These are phyloP conservation scores for Calocera viscosa DNA, from an alignment of 768 basidiomycete genomes.

Conservation along the genomic window DNA sequence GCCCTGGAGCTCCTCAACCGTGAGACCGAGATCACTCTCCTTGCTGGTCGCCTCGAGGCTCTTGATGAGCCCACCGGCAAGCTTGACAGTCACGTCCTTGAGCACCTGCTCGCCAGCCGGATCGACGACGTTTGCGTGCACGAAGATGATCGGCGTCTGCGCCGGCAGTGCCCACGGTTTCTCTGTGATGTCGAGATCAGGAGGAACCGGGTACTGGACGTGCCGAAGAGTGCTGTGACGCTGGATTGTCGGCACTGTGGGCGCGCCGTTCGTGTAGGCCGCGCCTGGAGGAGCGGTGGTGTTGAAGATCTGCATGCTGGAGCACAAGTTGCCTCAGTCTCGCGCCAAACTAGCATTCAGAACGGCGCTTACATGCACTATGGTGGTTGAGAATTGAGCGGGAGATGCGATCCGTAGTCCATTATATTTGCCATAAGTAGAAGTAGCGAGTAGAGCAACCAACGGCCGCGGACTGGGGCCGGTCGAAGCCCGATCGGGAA, in stretches of 20 bases:
- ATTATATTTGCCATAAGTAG: background rate
- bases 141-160: slow-evolving; percentile 23
- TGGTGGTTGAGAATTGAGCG: background rate
- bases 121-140: slow-evolving; percentile 29
- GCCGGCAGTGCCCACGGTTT: slow-evolving; percentile 29
- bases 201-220: background rate
- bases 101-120: slow-evolving; percentile 23
- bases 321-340: background rate
- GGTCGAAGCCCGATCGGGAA: slow-evolving; percentile 6
- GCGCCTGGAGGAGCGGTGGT: background rate
- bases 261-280: background rate
- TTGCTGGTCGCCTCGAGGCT: slow-evolving; percentile 17
- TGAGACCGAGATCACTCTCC: slow-evolving; percentile 10
- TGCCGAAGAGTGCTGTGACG: slow-evolving; percentile 2
- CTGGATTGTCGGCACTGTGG: background rate
- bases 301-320: slow-evolving; percentile 1
- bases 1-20: slow-evolving; percentile 10
- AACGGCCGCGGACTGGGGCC: background rate
- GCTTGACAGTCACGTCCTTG: slow-evolving; percentile 22
- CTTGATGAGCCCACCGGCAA: slow-evolving; percentile 25
- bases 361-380: background rate
- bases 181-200: slow-evolving; percentile 11
- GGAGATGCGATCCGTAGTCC: background rate
- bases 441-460: background rate
- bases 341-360: background rate